A percentile compares a stretch with the other conserved stretches of the same genome.
These are phyloP conservation scores for Simplicillium sp. DNA, from an alignment of 2,329 filamentous ascomycete genomes.

Conservation along the genomic window DNA sequence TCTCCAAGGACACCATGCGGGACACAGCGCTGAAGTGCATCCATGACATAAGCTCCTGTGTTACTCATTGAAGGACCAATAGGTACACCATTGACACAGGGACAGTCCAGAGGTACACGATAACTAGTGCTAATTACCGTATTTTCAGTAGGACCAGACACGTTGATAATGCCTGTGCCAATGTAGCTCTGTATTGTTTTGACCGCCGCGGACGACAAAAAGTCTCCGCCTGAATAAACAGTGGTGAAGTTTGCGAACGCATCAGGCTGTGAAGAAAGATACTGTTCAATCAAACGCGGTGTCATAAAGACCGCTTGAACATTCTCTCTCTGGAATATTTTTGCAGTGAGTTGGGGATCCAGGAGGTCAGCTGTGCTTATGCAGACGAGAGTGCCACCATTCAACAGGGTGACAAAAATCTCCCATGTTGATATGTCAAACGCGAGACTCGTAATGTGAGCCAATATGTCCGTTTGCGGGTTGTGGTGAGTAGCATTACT, in stretches of 20 bases:
- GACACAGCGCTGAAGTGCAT: constrained; percentile 10
- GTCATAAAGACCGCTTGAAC: constrained; percentile 22
- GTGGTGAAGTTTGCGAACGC: too few species aligned
- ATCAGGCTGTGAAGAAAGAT: constrained; percentile 7
- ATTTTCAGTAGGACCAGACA: constrained; percentile 16
- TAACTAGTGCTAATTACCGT: constrained; percentile 11
- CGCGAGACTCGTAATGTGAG: constrained; percentile 5
- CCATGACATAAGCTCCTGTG: constrained; percentile 12
- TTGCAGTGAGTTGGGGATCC: too few species aligned
- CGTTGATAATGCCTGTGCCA: constrained; percentile 3
- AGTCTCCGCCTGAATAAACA: too few species aligned
- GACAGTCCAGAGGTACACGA: not conserved
- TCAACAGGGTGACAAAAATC: constrained; percentile 8
- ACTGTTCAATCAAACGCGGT: constrained; percentile 6
- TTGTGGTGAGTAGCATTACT: not conserved
- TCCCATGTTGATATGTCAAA: constrained; percentile 10
- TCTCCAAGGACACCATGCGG: constrained; percentile 13
- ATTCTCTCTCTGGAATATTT: constrained; percentile 12
- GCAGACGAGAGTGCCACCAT: constrained; percentile 10
- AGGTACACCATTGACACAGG: constrained; percentile 12
- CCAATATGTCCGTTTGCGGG: not conserved
- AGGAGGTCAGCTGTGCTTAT: not conserved
- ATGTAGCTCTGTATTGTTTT: constrained; percentile 1
- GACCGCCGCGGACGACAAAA: not conserved
- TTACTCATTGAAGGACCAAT: constrained; percentile 13